phyloP scores from a whole-genome alignment of 2,329 filamentous ascomycete genomes.

The Chrysoporthe deuterocubensis region DNA sequence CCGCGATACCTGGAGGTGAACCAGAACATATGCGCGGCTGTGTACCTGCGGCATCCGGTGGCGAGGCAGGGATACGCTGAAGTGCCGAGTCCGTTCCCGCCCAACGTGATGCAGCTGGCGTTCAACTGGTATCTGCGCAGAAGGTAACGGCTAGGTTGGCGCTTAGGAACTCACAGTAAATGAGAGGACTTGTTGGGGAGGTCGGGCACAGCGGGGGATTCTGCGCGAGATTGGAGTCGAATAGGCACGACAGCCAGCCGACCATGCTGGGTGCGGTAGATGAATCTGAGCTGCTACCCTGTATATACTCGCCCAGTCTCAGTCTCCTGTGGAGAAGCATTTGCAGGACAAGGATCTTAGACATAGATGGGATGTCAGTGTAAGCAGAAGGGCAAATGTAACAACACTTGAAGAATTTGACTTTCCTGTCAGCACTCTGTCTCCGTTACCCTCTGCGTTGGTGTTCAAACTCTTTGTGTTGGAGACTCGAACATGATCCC shows the following conservation, averaged over 20 bases:
- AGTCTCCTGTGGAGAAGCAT: conserved; percentile 4
- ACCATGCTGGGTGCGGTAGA: conserved; percentile 4
- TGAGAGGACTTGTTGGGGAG: not conserved
- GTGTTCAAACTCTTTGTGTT: not conserved
- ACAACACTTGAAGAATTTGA: conserved; percentile 12
- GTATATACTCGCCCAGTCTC: conserved; percentile 18
- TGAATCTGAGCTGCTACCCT: conserved; percentile 5
- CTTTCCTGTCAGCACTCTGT: not conserved
- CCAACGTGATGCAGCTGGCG: conserved; percentile 74
- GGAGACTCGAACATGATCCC: not conserved
- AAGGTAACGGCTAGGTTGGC: conserved; percentile 54
- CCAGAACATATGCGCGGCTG: conserved; percentile 92
- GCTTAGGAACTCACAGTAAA: not conserved
- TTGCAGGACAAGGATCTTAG: not conserved
- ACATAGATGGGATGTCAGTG: conserved; percentile 9
- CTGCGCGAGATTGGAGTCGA: not conserved
- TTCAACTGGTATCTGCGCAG: conserved; percentile 94
- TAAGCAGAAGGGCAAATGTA: conserved; percentile 20
- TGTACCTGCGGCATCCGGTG: conserved; percentile 93
- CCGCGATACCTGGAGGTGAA: conserved; percentile 96
- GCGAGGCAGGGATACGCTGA: conserved; percentile 80
- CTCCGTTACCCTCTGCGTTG: not conserved
- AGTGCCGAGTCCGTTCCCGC: conserved; percentile 80
- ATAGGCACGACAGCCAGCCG: not conserved
- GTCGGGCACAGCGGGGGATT: not conserved